Evolutionary conservation across 768 basidiomycete genomes (phyloP).

Genomic region (Calocera viscosa): DNA sequence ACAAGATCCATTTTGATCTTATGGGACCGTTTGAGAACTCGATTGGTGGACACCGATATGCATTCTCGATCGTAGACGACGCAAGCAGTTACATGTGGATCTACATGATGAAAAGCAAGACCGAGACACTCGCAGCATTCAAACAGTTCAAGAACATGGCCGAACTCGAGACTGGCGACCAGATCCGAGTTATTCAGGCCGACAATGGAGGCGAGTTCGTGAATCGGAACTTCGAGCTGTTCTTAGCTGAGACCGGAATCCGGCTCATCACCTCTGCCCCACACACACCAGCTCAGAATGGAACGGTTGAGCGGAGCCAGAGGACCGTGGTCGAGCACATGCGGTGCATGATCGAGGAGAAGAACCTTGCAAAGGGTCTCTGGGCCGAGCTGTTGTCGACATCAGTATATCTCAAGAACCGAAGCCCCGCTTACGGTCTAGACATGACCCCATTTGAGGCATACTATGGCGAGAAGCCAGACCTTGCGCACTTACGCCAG

Average conservation of each 20-base stretch:
- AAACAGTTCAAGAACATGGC: neutral
- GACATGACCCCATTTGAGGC: slow-evolving; percentile 14
- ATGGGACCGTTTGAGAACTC: slow-evolving; percentile 9
- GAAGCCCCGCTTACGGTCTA: neutral
- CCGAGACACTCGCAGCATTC: neutral
- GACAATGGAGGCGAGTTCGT: slow-evolving; percentile 27
- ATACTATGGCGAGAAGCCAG: slow-evolving; percentile 8
- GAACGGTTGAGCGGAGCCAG: slow-evolving; percentile 8
- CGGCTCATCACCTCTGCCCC: slow-evolving; percentile 14
- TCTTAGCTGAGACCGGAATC: slow-evolving; percentile 20
- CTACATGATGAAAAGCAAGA: neutral
- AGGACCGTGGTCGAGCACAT: neutral
- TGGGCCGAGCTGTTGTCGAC: slow-evolving; percentile 4
- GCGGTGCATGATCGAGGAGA: neutral
- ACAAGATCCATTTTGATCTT: slow-evolving; percentile 19
- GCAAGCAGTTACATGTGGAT: slow-evolving; percentile 5
- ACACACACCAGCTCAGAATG: slow-evolving; percentile 24
- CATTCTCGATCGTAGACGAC: neutral
- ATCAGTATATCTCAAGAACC: neutral
- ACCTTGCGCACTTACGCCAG: slow-evolving; percentile 27
- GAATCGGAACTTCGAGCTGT: slow-evolving; percentile 18
- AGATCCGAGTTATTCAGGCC: slow-evolving; percentile 9
- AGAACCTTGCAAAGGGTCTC: neutral
- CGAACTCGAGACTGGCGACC: neutral
- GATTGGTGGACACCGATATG: slow-evolving; percentile 6